A percentile compares a stretch with the other conserved stretches of the same genome.
Evolutionary conservation across 78 protist genomes (phyloP).

Genomic region (Isochrysis galbana): DNA sequence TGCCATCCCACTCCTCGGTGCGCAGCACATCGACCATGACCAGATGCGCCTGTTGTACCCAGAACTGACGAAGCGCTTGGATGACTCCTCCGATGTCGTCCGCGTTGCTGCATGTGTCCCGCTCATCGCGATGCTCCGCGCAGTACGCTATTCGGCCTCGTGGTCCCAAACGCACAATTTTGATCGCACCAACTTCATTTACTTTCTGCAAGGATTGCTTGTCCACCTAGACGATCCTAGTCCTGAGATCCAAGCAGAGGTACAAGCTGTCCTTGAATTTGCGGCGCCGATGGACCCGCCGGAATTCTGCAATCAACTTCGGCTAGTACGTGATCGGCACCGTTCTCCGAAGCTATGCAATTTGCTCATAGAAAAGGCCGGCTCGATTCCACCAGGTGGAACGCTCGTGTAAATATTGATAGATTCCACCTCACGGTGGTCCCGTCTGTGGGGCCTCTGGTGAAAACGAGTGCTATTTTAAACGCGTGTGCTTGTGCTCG

Average conservation of each 20-base stretch:
- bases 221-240: conserved; percentile 13
- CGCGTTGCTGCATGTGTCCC: not conserved
- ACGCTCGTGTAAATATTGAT: too few relatives aligned
- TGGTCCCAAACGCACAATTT: not conserved
- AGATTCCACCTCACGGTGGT: too few relatives aligned
- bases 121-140: not conserved
- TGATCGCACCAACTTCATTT: not conserved
- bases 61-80: not conserved
- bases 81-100: not conserved
- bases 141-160: not conserved
- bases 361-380: not conserved
- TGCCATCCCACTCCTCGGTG: not conserved
- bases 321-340: not conserved
- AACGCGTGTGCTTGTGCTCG: too few relatives aligned
- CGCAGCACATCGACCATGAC: not conserved
- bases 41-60: not conserved
- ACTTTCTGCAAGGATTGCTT: not conserved
- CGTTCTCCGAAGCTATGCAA: conserved; percentile 2
- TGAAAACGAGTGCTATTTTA: too few relatives aligned
- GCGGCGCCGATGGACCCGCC: not conserved
- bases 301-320: not conserved
- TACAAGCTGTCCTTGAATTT: not conserved
- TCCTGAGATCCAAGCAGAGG: not conserved
- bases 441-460: too few relatives aligned
- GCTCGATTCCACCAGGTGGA: too few relatives aligned